Base-by-base conservation (phyloP, 345 rosid genomes). In the Lenwebbia sp. region DNA sequence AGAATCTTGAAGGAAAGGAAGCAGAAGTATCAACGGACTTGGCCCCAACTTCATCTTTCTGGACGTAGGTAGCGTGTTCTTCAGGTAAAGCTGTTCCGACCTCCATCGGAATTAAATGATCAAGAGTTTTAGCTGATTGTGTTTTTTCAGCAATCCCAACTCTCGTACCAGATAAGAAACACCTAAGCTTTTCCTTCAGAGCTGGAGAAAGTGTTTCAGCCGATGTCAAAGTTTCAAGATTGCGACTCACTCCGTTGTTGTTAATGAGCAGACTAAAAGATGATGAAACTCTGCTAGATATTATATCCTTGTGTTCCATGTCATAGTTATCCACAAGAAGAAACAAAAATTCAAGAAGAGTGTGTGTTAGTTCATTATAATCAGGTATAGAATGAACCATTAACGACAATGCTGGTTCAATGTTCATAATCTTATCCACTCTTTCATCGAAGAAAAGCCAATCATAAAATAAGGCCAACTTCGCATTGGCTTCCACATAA, bases 361-460 rank as follows among this genome's bases (percentile, higher is more conserved):
- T 88, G 86, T 87, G 89, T 58, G 98, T 94, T 41, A 96, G 91
- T 74, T 89, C 94, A 28, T 89, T 88, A 65, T 95, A 95, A 84
- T 90, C 87, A 9, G 94, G 97, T 54, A 96, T 89, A 10, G 99
- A 97, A 90, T 89, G 91, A 33, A 92, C 90, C 97, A 97, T 93
- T 88, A 97, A 88, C 7, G 92, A 89, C 88, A 95, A 88, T 51
- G 98, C 98, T 23, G 97, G 99, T 90, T 97, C 99, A 47, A 97
- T 92, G 87, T 93, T 94, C 99, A 95, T 97, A 5, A 95, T 86
- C 85, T 91, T 94, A 37, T 96, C 98, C 21, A 88, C 50, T 83
- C 84, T 92, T 85, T 91, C 98, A 49, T 97, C 92, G 47, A 92
- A 96, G 91, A 96, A 97, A 82, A 96, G 95, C 98, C 98, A 95